Conservation (phyloP, 106 monocot species). For the Acorus calamus region DNA sequence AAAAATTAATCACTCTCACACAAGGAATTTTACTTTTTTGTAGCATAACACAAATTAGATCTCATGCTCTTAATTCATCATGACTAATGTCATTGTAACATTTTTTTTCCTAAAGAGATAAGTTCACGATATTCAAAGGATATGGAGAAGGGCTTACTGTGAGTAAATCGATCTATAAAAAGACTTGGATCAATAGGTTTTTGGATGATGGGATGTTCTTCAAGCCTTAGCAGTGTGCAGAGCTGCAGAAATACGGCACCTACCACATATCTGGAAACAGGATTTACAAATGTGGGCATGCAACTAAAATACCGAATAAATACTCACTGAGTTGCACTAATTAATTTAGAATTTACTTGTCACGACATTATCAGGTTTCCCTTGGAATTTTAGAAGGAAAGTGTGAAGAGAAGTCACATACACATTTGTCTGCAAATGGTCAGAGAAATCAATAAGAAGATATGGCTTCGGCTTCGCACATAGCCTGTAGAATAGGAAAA, state of each 20-base stretch:
- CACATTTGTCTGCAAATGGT: conserved; percentile 81
- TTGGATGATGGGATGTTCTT: conserved; percentile 79
- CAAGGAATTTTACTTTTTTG: too few species aligned
- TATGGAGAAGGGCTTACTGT: conserved; percentile 33
- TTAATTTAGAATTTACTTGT: too few species aligned
- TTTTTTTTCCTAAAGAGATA: too few species aligned
- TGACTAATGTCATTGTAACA: too few species aligned
- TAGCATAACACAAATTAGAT: too few species aligned
- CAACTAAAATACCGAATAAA: too few species aligned
- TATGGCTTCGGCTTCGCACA: conserved; percentile 51
- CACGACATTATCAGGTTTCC: too few species aligned
- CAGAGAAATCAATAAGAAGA: conserved; percentile 94
- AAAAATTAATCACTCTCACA: too few species aligned
- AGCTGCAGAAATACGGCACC: conserved; percentile 97
- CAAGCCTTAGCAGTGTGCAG: conserved; percentile 54
- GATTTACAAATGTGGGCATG: not conserved
- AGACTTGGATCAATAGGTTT: conserved; percentile 88
- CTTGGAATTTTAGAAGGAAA: not conserved
- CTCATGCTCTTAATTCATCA: too few species aligned
- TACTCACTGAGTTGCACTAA: too few species aligned
- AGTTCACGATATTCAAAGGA: too few species aligned
- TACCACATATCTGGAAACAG: conserved; percentile 85
- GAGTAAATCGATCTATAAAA: conserved; percentile 75
- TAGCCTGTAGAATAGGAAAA: conserved; percentile 36
- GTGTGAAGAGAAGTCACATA: conserved; percentile 20